A percentile compares a stretch with the other conserved stretches of the same genome.
Conservation (phyloP, 305 asterid species). For the Stenogyne calaminthoides region DNA sequence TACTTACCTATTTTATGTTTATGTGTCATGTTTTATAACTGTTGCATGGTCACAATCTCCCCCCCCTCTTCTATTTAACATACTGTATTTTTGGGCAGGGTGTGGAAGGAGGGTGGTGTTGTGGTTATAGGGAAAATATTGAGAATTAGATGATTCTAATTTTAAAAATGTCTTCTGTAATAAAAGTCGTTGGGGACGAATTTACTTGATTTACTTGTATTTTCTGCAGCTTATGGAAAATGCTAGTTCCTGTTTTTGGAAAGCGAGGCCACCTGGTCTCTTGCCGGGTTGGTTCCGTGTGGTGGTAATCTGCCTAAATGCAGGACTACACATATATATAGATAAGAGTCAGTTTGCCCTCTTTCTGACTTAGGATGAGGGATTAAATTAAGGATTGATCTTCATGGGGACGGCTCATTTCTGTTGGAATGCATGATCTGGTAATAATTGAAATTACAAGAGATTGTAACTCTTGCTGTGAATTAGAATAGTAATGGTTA, state of each 20-base stretch:
- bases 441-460: slow-evolving; percentile 17
- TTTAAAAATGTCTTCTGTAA: background rate
- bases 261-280: slow-evolving; percentile 58
- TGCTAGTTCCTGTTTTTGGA: slow-evolving; percentile 74
- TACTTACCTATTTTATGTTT: background rate
- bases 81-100: too few species aligned
- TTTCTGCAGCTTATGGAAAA: slow-evolving; percentile 75
- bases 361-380: slow-evolving; percentile 28
- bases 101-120: too few species aligned
- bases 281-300: slow-evolving; percentile 59
- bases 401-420: background rate
- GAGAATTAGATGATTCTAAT: too few species aligned
- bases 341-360: slow-evolving; percentile 26
- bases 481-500: slow-evolving; percentile 26
- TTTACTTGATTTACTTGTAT: slow-evolving; percentile 24
- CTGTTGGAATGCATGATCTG: slow-evolving; percentile 16
- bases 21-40: too few species aligned
- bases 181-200: background rate
- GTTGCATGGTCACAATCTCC: too few species aligned
- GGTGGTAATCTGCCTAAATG: slow-evolving; percentile 43
- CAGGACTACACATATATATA: slow-evolving; percentile 5
- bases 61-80: too few species aligned
- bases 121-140: too few species aligned
- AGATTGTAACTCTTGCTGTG: slow-evolving; percentile 20
- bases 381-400: background rate